Evolutionary conservation across 2,329 filamentous ascomycete genomes (phyloP).

Genomic region (Raffaelea albimanens): DNA sequence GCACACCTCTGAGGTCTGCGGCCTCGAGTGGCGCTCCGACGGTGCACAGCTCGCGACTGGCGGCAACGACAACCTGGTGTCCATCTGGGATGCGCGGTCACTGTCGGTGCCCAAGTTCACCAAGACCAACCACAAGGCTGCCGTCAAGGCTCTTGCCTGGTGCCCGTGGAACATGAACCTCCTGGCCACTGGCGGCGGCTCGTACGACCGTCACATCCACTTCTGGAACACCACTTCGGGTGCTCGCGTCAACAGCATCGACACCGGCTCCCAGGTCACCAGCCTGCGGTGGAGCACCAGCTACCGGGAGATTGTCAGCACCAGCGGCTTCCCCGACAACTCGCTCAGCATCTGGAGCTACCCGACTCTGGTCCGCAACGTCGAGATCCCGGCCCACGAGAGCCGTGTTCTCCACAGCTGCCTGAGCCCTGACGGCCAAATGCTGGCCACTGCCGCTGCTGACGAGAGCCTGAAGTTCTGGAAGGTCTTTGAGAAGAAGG

Average conservation of each 20-base stretch:
- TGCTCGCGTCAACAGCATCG: slow-evolving; percentile 96
- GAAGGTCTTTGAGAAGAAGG: slow-evolving; percentile 99
- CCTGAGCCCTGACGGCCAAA: slow-evolving; percentile 94
- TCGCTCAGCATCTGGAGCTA: slow-evolving; percentile 99
- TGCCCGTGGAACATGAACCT: slow-evolving; percentile 98
- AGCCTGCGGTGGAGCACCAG: slow-evolving; percentile 92
- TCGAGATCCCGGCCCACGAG: slow-evolving; percentile 96
- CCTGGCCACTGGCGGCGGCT: slow-evolving; percentile 89
- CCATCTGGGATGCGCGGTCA: slow-evolving; percentile 96
- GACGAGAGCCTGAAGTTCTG: slow-evolving; percentile 99
- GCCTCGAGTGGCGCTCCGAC: slow-evolving; percentile 94
- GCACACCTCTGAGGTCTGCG: slow-evolving; percentile 95
- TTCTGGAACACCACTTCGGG: slow-evolving; percentile 99
- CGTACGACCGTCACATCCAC: slow-evolving; percentile 95
- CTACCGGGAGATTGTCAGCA: slow-evolving; percentile 97
- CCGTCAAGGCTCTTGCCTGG: slow-evolving; percentile 96
- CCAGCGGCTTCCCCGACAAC: slow-evolving; percentile 98
- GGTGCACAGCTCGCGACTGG: slow-evolving; percentile 94
- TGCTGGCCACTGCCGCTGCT: slow-evolving; percentile 81
- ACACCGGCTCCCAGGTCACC: slow-evolving; percentile 95
- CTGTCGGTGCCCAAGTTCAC: slow-evolving; percentile 94
- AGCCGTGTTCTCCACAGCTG: slow-evolving; percentile 94
- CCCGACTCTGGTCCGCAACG: slow-evolving; percentile 89
- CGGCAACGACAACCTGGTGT: slow-evolving; percentile 97
- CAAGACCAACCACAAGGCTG: slow-evolving; percentile 99